Conservation (phyloP, 495 filamentous ascomycete species). For the Neurospora cerealis region DNA sequence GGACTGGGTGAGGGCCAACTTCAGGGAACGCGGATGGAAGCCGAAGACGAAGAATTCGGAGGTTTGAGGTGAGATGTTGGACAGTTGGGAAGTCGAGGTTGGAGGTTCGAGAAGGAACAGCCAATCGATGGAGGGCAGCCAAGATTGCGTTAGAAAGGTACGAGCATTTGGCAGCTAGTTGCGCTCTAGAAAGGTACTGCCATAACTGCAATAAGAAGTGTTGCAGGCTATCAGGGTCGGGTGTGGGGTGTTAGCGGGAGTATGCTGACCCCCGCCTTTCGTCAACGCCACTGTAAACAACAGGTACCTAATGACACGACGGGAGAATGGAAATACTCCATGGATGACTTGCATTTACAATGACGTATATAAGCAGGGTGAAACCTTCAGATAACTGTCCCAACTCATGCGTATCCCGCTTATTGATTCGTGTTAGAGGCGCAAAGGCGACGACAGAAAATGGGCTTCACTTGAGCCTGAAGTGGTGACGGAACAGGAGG, state of each 20-base stretch:
- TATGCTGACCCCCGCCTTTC: background rate
- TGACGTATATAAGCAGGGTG: background rate
- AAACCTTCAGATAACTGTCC: background rate
- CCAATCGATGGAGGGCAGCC: background rate
- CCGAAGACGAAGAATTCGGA: background rate
- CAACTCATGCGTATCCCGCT: background rate
- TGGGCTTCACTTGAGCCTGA: background rate
- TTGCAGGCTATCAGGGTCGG: background rate
- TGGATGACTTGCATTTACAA: background rate
- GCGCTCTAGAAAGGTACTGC: background rate
- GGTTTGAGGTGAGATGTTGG: background rate
- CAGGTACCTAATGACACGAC: background rate
- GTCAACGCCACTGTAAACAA: background rate
- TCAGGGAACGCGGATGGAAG: background rate
- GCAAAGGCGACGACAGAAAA: background rate
- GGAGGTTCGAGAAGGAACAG: background rate
- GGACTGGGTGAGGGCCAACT: background rate
- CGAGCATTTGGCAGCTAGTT: background rate
- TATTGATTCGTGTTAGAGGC: background rate
- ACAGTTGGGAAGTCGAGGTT: background rate
- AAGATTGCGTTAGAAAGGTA: background rate
- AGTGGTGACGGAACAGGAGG: background rate
- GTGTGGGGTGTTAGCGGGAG: background rate
- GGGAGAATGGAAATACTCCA: background rate
- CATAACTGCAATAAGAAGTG: background rate